Percentiles rank a stretch among this genome's conserved stretches.
Evolutionary conservation across 345 rosid species (phyloP).

Genomic region (Citrus inodora): DNA sequence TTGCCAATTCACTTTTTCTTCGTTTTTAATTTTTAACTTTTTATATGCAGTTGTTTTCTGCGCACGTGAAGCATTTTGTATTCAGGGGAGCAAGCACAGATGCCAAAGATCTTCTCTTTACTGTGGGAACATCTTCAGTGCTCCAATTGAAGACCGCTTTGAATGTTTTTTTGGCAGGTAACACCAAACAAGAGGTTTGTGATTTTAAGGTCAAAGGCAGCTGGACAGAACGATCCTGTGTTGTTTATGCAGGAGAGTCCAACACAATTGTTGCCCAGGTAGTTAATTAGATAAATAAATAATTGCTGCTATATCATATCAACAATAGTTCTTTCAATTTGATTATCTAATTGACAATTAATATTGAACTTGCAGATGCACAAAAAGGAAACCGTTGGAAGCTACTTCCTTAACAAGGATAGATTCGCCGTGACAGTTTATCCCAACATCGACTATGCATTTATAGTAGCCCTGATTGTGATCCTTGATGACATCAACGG

Average conservation of each 20-base stretch:
- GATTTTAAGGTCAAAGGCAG: slow-evolving; percentile 50
- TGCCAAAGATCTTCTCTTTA: slow-evolving; percentile 33
- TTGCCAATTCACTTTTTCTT: not conserved
- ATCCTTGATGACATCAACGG: slow-evolving; percentile 22
- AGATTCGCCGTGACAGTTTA: slow-evolving; percentile 25
- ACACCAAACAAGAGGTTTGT: slow-evolving; percentile 29
- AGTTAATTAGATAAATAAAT: not conserved
- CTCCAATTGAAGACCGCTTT: slow-evolving; percentile 40
- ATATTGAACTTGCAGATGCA: slow-evolving; percentile 20
- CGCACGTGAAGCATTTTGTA: slow-evolving; percentile 48
- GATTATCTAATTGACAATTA: not conserved
- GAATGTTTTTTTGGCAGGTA: slow-evolving; percentile 40
- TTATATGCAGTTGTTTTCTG: slow-evolving; percentile 7
- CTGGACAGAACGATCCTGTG: slow-evolving; percentile 37
- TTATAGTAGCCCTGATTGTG: slow-evolving; percentile 16
- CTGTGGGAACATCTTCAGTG: slow-evolving; percentile 30
- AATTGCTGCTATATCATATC: too few relatives aligned
- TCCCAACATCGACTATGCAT: slow-evolving; percentile 29
- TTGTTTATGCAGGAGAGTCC: slow-evolving; percentile 42
- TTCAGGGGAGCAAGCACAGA: slow-evolving; percentile 47
- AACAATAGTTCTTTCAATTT: too few relatives aligned
- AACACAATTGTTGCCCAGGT: slow-evolving; percentile 46
- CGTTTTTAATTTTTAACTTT: not conserved
- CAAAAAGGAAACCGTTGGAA: slow-evolving; percentile 7
- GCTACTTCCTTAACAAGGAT: slow-evolving; percentile 16